phyloP scores from a whole-genome alignment of 225 moss, liverwort and hornwort species.

The Marchantia polymorpha region DNA sequence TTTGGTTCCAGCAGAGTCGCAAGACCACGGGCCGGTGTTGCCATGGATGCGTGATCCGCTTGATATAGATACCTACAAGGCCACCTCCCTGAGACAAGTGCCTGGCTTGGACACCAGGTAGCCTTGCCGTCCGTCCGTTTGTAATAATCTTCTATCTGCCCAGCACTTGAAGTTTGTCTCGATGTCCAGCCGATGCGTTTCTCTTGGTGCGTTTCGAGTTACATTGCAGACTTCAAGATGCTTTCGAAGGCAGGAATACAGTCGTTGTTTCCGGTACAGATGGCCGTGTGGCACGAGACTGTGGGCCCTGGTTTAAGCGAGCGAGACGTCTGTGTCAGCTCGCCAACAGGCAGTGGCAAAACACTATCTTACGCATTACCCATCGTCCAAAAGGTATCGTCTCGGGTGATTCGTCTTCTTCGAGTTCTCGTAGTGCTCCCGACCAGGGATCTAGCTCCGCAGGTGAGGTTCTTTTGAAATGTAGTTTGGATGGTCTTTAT shows the following conservation, averaged over 20 bases:
- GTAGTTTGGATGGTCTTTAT: not conserved
- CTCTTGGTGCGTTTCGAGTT: constrained; percentile 7
- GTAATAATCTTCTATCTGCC: not conserved
- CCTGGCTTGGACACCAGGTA: constrained; percentile 73
- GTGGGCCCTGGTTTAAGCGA: constrained; percentile 73
- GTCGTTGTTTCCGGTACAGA: constrained; percentile 84
- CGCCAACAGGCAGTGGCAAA: constrained; percentile 97
- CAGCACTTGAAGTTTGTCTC: not conserved
- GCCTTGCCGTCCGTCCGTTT: not conserved
- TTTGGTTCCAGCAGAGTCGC: constrained; percentile 8
- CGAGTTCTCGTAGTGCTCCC: constrained; percentile 95
- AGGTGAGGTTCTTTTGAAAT: constrained; percentile 46
- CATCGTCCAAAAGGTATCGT: constrained; percentile 81
- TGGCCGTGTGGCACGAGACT: constrained; percentile 91
- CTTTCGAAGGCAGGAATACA: constrained; percentile 64
- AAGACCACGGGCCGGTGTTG: constrained; percentile 65
- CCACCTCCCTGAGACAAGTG: constrained; percentile 52
- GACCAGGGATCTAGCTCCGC: constrained; percentile 86
- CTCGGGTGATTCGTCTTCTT: constrained; percentile 75
- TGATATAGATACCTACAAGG: constrained; percentile 51
- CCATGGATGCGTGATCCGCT: constrained; percentile 93
- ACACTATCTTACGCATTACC: constrained; percentile 94
- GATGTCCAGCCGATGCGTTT: not conserved
- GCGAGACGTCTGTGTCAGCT: constrained; percentile 87
- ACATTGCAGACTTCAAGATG: constrained; percentile 65